Evolutionary conservation across 768 basidiomycete genomes (phyloP).

Genomic region (Mycena filopes): DNA sequence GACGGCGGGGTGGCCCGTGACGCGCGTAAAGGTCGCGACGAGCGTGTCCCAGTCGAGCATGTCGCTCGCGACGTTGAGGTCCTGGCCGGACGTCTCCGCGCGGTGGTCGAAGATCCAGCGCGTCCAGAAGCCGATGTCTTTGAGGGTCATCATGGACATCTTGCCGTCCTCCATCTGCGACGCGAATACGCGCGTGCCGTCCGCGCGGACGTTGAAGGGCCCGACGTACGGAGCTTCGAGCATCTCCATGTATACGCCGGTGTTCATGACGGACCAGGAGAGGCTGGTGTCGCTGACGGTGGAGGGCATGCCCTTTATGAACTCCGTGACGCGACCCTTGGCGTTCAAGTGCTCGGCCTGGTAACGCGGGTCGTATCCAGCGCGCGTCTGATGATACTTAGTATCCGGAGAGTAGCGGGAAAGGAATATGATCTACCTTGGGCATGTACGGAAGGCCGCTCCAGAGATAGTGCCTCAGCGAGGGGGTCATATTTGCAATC

Average conservation of each 20-base stretch:
- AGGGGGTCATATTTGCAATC: constrained; percentile 44
- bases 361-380: constrained; percentile 43
- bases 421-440: constrained; percentile 43
- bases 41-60: constrained; percentile 36
- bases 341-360: constrained; percentile 52
- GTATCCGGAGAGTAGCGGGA: not conserved
- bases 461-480: constrained; percentile 53
- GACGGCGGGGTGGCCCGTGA: constrained; percentile 49
- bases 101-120: constrained; percentile 42
- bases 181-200: constrained; percentile 41
- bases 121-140: constrained; percentile 39
- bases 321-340: constrained; percentile 54
- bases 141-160: constrained; percentile 38
- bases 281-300: constrained; percentile 42
- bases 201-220: constrained; percentile 36
- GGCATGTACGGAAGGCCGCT: constrained; percentile 55
- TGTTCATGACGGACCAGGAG: constrained; percentile 50
- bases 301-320: constrained; percentile 48
- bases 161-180: constrained; percentile 36
- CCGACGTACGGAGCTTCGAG: constrained; percentile 39
- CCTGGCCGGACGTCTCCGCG: constrained; percentile 34
- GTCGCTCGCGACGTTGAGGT: constrained; percentile 40
- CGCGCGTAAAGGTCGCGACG: constrained; percentile 47
- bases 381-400: constrained; percentile 27
- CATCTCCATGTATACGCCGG: constrained; percentile 56